Base-by-base conservation (phyloP, 306 rosid genomes). In the Lathyrus sativus region DNA sequence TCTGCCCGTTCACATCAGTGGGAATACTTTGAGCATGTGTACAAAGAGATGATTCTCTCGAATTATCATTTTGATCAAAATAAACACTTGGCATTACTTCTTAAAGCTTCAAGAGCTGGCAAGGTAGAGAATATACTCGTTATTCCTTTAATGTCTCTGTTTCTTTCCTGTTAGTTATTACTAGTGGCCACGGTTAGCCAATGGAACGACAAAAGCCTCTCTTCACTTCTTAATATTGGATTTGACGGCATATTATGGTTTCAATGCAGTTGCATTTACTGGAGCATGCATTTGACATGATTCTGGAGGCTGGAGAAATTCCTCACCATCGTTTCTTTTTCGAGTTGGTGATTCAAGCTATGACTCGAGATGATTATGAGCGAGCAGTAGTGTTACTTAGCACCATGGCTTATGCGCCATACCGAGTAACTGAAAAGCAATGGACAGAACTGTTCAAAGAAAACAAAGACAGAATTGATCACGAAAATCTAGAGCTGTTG, bases 1-100 rank as follows among this genome's bases (percentile, higher is more conserved):
- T 87, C 96, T 31, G 88, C 96, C 39, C 74, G 84, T 48, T 86
- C 97, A 50, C 86, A 77, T 48, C 98, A 88, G 65, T 93, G 98
- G 98, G 98, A 93, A 79, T 93, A 93, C 79, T 93, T 93, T 72
- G 98, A 92, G 84, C 86, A 77, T 73, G 88, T 88, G 54, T 92
- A 90, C 77, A 86, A 81, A 74, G 96, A 90, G 80, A 90, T 92
- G 96, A 74, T 83, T 73, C 78, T 90, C 31, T 77, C 88, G 2
- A 90, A 93, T 46, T 86, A 74, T 80, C 84, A 76, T 71, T 78
- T 90, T 53, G 88, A 92, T 83, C 96, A 90, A 76, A 79, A 59
- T 76, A 90, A 74, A 58, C 86, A 80, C 44, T 83, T 81, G 14
- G 46, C 70, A 2, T 73, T 90, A 65, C 87, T 88, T 58, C 67